Base-by-base conservation (phyloP, 2,329 filamentous ascomycete species). In the Fusarium pseudocircinatum region DNA sequence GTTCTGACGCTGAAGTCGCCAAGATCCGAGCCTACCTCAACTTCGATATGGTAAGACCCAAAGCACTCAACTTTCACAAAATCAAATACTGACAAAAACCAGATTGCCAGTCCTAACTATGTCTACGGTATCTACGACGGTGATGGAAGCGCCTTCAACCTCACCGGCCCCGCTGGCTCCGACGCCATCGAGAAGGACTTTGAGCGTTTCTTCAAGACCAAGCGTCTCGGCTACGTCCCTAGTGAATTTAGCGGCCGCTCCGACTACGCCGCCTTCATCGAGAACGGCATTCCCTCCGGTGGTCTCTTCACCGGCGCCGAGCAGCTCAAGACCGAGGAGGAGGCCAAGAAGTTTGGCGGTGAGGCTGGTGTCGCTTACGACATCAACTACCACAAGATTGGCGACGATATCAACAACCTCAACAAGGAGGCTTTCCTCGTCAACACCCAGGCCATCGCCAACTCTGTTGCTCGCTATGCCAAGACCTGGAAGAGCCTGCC, bases 251-350 rank as follows among this genome's bases (percentile, higher is more conserved):
- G 88, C 78, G 90, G 90, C 11, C 87, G 90, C 60, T 90, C 87
- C 49, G 92, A 93, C 79, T 93, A 93, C 77, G 90, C 87, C 43
- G 89, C 87, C 6, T 93, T 93, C 83, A 88, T 92, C 70, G 86
- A 88, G 77, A 88, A 87, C 72, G 89, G 89, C 15, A 91, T 93
- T 66, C 89, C 92, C 5, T 87, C 88, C 1, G 92, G 92, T 32
- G 92, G 92, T 18, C 85, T 94, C 65, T 92, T 91, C 76, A 93
- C 91, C 14, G 91, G 91, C 16, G 91, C 91, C 6, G 90, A 92
- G 79, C 87, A 83, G 10, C 79, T 90, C 79, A 92, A 92, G 86
- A 91, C 89, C 0, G 83, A 84, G 39, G 86, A 87, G 44, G 88
- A 93, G 78, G 87, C 84, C 0, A 83, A 82, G 40, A 80, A 89